Base-by-base conservation (phyloP, 2,329 filamentous ascomycete genomes). In the Aspergillus japonicus region DNA sequence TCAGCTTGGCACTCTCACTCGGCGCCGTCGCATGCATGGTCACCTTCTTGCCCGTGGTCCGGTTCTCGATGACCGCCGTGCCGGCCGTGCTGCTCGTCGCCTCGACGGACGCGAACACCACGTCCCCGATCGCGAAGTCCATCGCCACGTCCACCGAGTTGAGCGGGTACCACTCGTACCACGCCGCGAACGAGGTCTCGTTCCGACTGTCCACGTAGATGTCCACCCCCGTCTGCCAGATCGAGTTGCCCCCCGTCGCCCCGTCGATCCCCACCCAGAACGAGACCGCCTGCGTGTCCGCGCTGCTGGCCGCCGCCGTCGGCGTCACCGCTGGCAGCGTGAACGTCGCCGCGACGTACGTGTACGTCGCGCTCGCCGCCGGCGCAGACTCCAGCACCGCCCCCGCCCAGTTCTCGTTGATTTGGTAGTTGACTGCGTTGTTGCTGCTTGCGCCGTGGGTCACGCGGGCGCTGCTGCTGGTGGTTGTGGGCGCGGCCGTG, bases 111-210 rank as follows among this genome's bases (percentile, higher is more conserved):
- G 48, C 16, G 12, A 59, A 51, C 19, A 62, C 19, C 12, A 63
- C 54, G 6, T 63, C 62, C 1, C 62, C 62, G 10, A 47, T 50
- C n/a, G n/a, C 14, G n/a, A 63, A 50, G 0, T 54, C 50, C 35
- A 62, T 52, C 31, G 54, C 59, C 12, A 55, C 57, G 47, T 54
- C 23, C 21, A 50, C 31, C 47, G 56, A 54, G 35, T 47, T 35
- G 31, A 12, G 24, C 1, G 62, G 62, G 42, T 59, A 63, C 62
- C 62, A 63, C 29, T 62, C 59, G 50, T 59, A 62, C 62, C 59
- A 63, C 10, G 56, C 62, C 8, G 52, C 48, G 19, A 59, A 59
- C 39, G 44, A 57, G 4, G 50, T 24, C 12, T 52, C 14, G 23
- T 59, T 57, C 48, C 60, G 31, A 5, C 39, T 44, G 29, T 54